A percentile compares a stretch with the other conserved stretches of the same genome.
Evolutionary conservation across 2,329 filamentous ascomycete genomes (phyloP).

Genomic region (Eutypella sp.): DNA sequence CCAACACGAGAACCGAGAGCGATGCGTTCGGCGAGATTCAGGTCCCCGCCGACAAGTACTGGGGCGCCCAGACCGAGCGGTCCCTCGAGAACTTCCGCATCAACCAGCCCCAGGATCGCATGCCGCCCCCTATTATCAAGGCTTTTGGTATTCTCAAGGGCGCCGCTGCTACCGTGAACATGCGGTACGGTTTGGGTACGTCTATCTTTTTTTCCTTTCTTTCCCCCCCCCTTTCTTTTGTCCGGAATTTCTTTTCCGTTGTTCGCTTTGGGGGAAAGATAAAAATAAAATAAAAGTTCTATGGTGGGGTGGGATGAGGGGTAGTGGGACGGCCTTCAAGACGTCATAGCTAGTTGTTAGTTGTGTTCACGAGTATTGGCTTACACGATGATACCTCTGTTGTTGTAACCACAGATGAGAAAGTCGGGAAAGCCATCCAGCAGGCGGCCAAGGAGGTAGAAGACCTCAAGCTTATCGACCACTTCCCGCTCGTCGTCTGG

Average conservation of each 20-base stretch:
- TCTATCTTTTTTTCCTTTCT: too few relatives aligned
- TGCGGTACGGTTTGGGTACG: constrained; percentile 83
- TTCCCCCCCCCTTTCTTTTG: too few relatives aligned
- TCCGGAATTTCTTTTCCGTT: background rate
- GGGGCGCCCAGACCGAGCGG: constrained; percentile 95
- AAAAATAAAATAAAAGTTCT: too few relatives aligned
- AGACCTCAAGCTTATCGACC: constrained; percentile 86
- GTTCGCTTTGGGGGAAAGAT: too few relatives aligned
- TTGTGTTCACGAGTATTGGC: too few relatives aligned
- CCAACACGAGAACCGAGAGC: constrained; percentile 73
- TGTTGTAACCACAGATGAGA: too few relatives aligned
- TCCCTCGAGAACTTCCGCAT: constrained; percentile 98
- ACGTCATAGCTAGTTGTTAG: constrained; percentile 1
- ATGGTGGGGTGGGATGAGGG: constrained; percentile 5
- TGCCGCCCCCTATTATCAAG: constrained; percentile 86
- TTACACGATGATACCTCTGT: constrained; percentile 19
- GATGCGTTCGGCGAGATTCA: constrained; percentile 98
- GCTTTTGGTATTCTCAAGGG: constrained; percentile 98
- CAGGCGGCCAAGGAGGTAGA: constrained; percentile 92
- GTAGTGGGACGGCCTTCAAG: background rate
- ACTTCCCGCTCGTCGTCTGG: constrained; percentile 99
- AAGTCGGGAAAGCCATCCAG: constrained; percentile 87
- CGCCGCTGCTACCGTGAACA: constrained; percentile 91
- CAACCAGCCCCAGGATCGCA: constrained; percentile 98
- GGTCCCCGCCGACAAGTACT: constrained; percentile 90